Percentiles rank a stretch among this genome's conserved stretches.
Conservation (phyloP, 2,329 filamentous ascomycete species). For the Trichoderma semiorbis region DNA sequence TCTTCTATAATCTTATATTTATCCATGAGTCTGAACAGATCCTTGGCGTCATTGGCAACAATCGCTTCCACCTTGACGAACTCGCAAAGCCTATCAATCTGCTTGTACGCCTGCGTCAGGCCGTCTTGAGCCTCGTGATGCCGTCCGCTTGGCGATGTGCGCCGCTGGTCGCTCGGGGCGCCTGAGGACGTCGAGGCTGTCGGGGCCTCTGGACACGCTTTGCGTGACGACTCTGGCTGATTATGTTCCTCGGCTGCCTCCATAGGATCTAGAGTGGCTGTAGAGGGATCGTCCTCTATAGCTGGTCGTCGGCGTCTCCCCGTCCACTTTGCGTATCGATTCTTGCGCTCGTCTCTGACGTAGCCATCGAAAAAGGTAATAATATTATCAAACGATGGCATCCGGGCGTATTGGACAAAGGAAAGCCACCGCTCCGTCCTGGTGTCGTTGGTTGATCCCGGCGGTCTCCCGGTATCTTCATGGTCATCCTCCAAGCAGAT, state of each 20-base stretch:
- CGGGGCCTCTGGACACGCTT: neutral
- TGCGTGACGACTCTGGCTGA: neutral
- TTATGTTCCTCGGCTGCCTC: neutral
- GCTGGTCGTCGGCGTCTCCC: neutral
- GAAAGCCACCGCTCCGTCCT: fast-evolving
- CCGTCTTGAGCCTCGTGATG: neutral
- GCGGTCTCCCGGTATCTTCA: neutral
- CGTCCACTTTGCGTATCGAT: neutral
- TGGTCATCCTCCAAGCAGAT: neutral
- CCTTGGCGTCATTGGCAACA: neutral
- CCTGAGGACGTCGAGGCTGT: neutral
- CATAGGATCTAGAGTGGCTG: neutral
- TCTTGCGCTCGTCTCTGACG: neutral
- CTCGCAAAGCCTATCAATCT: neutral
- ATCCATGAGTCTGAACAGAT: neutral
- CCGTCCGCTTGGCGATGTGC: neutral
- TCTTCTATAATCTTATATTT: neutral
- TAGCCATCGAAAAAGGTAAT: neutral
- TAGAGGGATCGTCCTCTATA: neutral
- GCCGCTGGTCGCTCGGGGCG: neutral
- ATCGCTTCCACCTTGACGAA: neutral
- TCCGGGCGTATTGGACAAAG: neutral
- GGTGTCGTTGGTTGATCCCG: neutral
- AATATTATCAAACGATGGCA: neutral
- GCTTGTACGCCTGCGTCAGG: neutral